Percentiles rank a stretch among this genome's conserved stretches.
Evolutionary conservation across 371 early-diverging fungal genomes (phyloP).

Genomic region (Lichtheimia ornata): DNA sequence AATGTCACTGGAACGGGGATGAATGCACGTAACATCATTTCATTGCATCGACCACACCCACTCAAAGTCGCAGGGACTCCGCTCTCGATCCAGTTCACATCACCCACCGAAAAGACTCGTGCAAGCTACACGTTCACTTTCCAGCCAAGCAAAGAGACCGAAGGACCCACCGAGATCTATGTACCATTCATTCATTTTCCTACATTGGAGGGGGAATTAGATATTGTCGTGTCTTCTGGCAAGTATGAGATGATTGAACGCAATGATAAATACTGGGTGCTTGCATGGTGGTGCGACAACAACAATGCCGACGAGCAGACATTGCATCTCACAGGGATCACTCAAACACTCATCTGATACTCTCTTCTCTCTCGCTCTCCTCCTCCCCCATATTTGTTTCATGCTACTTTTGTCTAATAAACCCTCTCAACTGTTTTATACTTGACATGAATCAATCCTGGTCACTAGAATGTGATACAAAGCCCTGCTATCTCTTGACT

Average conservation of each 20-base stretch:
- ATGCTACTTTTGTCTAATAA: no score
- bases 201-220: neutral
- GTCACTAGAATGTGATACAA: no score
- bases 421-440: no score
- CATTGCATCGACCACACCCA: conserved; percentile 44
- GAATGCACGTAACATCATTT: conserved; percentile 30
- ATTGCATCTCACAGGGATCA: conserved; percentile 2
- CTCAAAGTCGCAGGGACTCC: conserved; percentile 35
- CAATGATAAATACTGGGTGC: conserved; percentile 6
- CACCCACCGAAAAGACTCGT: conserved; percentile 25
- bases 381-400: no score
- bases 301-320: conserved; percentile 3
- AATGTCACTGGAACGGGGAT: neutral
- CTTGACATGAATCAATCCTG: no score
- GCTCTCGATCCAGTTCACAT: conserved; percentile 21
- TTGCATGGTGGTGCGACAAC: conserved; percentile 10
- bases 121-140: conserved; percentile 27
- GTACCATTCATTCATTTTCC: conserved; percentile 48
- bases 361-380: no score
- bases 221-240: neutral
- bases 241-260: neutral
- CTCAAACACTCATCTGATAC: neutral
- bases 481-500: no score
- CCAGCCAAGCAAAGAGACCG: conserved; percentile 8
- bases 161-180: conserved; percentile 41